Evolutionary conservation across 2,329 filamentous ascomycete species (phyloP), one percentile per base, ranked within the genome.

Genomic region (Fusarium tupiense): DNA sequence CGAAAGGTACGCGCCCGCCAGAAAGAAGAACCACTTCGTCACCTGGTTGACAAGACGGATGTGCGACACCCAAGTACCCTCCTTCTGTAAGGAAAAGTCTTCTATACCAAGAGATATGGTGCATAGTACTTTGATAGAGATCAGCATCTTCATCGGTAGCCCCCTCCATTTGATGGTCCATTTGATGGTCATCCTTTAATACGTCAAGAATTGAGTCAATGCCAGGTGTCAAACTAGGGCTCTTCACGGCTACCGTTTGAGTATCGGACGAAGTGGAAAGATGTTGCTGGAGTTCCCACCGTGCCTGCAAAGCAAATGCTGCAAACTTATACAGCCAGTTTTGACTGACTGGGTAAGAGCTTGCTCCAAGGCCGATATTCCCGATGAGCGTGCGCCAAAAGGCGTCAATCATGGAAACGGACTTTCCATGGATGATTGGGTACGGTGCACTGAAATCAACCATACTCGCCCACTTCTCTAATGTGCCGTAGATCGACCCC

Each of bases 221-320:
- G 3, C 52, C 35, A 11, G 52, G 24, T 40, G 52, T 56, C 1
- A 8, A 8, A 19, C 20, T 29, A 4, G 20, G 6, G 4, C 33
- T 40, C 7, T 40, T 35, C 7, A 3, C 1, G 5, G 3, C 52
- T 29, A 2, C n/a, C 1, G 16, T 26, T 4, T 14, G 22, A 24
- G 8, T 6, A 17, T 26, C 6, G 2, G 19, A 1, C 7, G 14
- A 38, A 4, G 1, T 26, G 1, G 6, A 2, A 38, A 29, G 5
- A 2, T 17, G 6, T 10, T 5, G 3, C 24, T 5, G 35, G 8
- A 56, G 14, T 19, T 19, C 10, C 8, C 17, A 6, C 5, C 11
- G 14, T 2, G 52, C 24, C 4, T 56, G 24, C 14, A 56, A 13
- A 3, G 11, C 5, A 40, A 56, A 56, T 0, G 20, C 35, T 1